Percentiles rank a stretch among this genome's conserved stretches.
Evolutionary conservation across 2,329 filamentous ascomycete genomes (phyloP).

Genomic region (Calonectria montana): DNA sequence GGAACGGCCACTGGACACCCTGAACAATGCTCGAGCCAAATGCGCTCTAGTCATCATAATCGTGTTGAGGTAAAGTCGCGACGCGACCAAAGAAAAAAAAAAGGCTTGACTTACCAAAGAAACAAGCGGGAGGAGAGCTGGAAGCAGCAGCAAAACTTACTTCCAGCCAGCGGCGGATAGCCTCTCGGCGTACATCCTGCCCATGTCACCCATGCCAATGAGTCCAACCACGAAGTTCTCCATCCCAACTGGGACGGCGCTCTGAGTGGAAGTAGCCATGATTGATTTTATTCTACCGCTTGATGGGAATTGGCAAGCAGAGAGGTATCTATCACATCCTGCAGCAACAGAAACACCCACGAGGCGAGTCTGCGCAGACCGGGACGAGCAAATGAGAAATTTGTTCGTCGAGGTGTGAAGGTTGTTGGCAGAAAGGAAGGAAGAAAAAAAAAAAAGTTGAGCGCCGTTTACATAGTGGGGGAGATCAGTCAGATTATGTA

Average conservation of each 20-base stretch:
- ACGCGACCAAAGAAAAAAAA: conserved; percentile 17
- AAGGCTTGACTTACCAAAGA: conserved; percentile 37
- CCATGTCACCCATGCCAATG: conserved; percentile 99
- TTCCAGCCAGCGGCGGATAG: conserved; percentile 96
- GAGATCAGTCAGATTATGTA: conserved; percentile 34
- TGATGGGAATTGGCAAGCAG: conserved; percentile 36
- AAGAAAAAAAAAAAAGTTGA: conserved; percentile 36
- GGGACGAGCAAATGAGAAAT: conserved; percentile 17
- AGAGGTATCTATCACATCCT: conserved; percentile 43
- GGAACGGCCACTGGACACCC: conserved; percentile 76
- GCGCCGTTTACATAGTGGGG: conserved; percentile 38
- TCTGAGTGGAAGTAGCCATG: conserved; percentile 46
- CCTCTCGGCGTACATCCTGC: conserved; percentile 94
- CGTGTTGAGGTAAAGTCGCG: conserved; percentile 38
- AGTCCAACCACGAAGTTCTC: conserved; percentile 85
- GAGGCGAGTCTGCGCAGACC: conserved; percentile 25
- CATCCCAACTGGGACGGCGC: conserved; percentile 58
- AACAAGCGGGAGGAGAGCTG: conserved; percentile 23
- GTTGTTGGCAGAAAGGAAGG: conserved; percentile 27
- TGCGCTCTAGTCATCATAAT: conserved; percentile 99
- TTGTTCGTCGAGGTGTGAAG: conserved; percentile 28
- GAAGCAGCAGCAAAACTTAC: conserved; percentile 60
- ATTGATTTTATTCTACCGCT: conserved; percentile 36
- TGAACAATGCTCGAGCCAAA: conserved; percentile 99
- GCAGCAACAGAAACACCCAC: conserved; percentile 23